Percentiles rank a stretch among this genome's conserved stretches.
Conservation (phyloP, 108 stramenopile species). For the Nitzschia sp. region DNA sequence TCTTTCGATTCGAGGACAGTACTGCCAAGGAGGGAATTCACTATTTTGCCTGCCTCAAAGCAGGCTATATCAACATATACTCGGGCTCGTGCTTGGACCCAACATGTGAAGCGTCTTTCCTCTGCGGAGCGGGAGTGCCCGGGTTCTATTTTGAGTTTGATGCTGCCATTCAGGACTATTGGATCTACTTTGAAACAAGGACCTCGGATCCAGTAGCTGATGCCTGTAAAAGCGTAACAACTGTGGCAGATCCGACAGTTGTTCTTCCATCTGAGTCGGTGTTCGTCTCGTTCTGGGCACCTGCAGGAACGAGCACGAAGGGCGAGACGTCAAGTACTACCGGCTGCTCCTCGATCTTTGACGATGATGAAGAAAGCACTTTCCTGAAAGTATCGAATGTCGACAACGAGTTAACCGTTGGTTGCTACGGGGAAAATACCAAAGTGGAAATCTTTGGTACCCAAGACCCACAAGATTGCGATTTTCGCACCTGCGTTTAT, state of each 20-base stretch:
- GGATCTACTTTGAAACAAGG: neutral
- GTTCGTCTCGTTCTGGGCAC: neutral
- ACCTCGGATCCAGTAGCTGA: neutral
- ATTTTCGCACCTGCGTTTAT: neutral
- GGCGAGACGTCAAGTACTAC: neutral
- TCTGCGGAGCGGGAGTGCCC: neutral
- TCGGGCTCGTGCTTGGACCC: neutral
- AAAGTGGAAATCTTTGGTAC: neutral
- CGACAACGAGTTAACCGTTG: neutral
- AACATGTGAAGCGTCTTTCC: neutral
- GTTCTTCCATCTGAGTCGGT: neutral
- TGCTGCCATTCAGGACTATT: neutral
- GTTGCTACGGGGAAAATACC: neutral
- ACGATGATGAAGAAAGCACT: neutral
- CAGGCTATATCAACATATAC: neutral
- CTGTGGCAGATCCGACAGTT: neutral
- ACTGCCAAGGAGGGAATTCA: too few relatives aligned
- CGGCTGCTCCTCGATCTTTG: neutral
- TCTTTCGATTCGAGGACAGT: too few relatives aligned
- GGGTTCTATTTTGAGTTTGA: neutral
- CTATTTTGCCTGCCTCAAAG: neutral
- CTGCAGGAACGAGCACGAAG: neutral
- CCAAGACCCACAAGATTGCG: too few relatives aligned
- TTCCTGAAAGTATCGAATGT: neutral
- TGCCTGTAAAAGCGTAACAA: neutral